Evolutionary conservation across 106 monocot genomes (phyloP).

Genomic region (Dioscorea alata): DNA sequence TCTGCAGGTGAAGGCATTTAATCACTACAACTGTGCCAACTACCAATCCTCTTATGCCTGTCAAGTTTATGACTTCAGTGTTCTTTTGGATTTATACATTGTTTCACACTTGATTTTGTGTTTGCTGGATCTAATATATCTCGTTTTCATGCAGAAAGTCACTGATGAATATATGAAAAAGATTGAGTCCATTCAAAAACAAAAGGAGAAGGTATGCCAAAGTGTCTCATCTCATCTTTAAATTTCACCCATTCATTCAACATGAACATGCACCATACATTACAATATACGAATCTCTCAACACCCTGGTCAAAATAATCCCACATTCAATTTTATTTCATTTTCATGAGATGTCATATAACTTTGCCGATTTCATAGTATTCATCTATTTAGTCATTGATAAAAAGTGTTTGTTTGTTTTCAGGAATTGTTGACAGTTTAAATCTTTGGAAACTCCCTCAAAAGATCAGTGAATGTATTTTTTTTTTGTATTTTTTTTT

Average conservation of each 20-base stretch:
- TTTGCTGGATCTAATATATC: neutral
- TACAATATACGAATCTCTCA: no score
- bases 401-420: neutral
- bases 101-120: neutral
- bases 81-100: neutral
- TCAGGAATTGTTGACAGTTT: slow-evolving; percentile 5
- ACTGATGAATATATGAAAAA: slow-evolving; percentile 92
- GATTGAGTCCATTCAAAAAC: slow-evolving; percentile 76
- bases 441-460: neutral
- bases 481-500: no score
- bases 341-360: no score
- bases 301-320: neutral
- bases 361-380: no score
- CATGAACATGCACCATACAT: neutral
- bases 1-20: slow-evolving; percentile 50
- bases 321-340: no score
- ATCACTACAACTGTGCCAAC: no score
- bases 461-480: no score
- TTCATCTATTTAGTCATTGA: no score
- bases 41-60: no score
- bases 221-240: neutral
- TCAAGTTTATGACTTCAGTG: neutral
- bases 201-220: slow-evolving; percentile 79
- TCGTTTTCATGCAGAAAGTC: slow-evolving; percentile 61
- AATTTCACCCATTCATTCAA: neutral